Percentiles rank a stretch among this genome's conserved stretches.
phyloP scores from a whole-genome alignment of 768 basidiomycete genomes.

The Coprinellus micaceus region DNA sequence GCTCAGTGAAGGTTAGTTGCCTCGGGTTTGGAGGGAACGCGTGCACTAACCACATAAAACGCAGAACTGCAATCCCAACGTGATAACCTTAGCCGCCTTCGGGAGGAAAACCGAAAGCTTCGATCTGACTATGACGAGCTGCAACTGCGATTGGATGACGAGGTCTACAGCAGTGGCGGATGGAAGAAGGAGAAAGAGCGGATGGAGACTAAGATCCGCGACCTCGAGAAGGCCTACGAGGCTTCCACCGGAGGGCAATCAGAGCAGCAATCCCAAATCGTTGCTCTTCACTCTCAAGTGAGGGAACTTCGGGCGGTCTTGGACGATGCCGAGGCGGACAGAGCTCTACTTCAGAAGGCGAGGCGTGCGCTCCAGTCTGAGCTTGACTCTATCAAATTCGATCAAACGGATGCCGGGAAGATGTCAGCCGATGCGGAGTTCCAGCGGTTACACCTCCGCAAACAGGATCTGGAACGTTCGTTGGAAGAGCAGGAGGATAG shows the following conservation, averaged over 20 bases:
- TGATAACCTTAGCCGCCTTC: conserved; percentile 68
- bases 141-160: conserved; percentile 71
- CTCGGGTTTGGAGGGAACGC: not conserved
- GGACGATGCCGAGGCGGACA: conserved; percentile 83
- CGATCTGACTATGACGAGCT: conserved; percentile 75
- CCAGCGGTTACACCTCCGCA: conserved; percentile 72
- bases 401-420: conserved; percentile 65
- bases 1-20: conserved; percentile 65
- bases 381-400: conserved; percentile 75
- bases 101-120: conserved; percentile 76
- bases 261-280: conserved; percentile 83
- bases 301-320: conserved; percentile 76
- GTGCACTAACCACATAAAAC: not conserved
- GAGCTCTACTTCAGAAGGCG: conserved; percentile 75
- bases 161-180: conserved; percentile 69
- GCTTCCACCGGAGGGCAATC: conserved; percentile 65
- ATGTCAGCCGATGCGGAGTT: conserved; percentile 70
- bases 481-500: conserved; percentile 78
- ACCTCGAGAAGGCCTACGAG: conserved; percentile 74
- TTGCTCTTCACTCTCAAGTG: conserved; percentile 80
- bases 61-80: conserved; percentile 75
- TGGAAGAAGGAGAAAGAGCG: conserved; percentile 91
- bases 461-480: conserved; percentile 75
- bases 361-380: conserved; percentile 77
- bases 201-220: conserved; percentile 75